A percentile compares a stretch with the other conserved stretches of the same genome.
phyloP scores from a whole-genome alignment of 495 filamentous ascomycete species.

The Monascus purpureus region DNA sequence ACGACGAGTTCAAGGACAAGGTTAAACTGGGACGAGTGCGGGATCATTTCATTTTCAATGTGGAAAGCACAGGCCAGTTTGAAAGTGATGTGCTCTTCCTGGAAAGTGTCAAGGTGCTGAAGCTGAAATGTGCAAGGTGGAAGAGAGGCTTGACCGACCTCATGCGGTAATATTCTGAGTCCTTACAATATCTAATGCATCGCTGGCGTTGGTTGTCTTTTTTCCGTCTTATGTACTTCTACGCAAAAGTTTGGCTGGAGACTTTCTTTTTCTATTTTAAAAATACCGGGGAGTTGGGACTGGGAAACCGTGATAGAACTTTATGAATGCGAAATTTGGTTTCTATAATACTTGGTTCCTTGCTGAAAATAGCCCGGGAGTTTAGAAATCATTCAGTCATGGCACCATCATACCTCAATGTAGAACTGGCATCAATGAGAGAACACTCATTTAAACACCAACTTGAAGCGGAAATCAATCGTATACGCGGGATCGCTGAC shows the following conservation, averaged over 20 bases:
- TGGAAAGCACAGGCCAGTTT: conserved; percentile 92
- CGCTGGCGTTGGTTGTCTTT: conserved; percentile 28
- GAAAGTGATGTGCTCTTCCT: conserved; percentile 83
- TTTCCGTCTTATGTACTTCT: conserved; percentile 19
- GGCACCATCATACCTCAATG: conserved; percentile 4
- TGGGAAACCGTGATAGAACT: conserved; percentile 11
- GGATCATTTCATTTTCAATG: conserved; percentile 94
- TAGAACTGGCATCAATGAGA: background rate
- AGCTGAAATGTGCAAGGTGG: conserved; percentile 55
- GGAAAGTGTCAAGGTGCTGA: conserved; percentile 71
- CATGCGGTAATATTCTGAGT: conserved; percentile 31
- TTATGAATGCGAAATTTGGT: conserved; percentile 18
- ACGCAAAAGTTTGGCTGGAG: conserved; percentile 26
- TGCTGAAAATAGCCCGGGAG: too few relatives aligned
- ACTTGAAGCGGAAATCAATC: conserved; percentile 55
- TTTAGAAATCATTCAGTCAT: conserved; percentile 7
- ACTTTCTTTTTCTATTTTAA: conserved; percentile 14
- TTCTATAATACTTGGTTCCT: conserved; percentile 10
- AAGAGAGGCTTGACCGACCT: conserved; percentile 45
- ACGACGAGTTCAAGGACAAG: conserved; percentile 87
- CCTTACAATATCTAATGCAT: conserved; percentile 25
- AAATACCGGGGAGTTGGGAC: conserved; percentile 23
- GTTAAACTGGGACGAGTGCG: conserved; percentile 79
- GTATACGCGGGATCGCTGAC: conserved; percentile 74
- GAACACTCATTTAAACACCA: conserved; percentile 28